phyloP scores from a whole-genome alignment of 2,329 filamentous ascomycete species.

The Colletotrichum sojae region DNA sequence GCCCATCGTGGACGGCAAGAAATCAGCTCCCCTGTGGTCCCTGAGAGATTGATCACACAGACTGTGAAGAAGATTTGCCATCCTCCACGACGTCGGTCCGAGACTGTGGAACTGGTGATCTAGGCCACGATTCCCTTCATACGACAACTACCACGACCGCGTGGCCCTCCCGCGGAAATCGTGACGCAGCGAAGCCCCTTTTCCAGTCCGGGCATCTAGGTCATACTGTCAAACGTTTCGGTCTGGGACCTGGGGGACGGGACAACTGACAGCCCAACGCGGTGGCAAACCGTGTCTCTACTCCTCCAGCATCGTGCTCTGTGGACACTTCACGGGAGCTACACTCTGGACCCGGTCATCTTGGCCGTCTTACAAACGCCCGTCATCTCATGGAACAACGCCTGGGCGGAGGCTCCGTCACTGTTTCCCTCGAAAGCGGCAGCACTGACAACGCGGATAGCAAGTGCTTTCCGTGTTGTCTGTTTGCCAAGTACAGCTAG shows the following conservation, averaged over 20 bases:
- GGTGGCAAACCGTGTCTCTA: constrained; percentile 12
- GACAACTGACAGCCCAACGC: constrained; percentile 1
- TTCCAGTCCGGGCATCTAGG: background rate
- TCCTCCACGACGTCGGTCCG: constrained; percentile 13
- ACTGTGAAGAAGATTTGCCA: background rate
- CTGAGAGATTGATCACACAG: background rate
- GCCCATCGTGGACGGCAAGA: background rate
- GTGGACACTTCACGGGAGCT: constrained; percentile 13
- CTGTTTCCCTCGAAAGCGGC: background rate
- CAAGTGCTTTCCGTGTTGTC: background rate
- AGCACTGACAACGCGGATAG: background rate
- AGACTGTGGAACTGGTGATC: constrained; percentile 22
- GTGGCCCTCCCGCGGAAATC: background rate
- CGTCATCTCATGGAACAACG: background rate
- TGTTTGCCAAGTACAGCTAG: constrained; percentile 7
- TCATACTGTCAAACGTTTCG: constrained; percentile 25
- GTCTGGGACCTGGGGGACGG: too few species aligned
- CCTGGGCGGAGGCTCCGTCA: background rate
- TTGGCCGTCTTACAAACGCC: background rate
- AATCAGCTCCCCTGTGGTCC: background rate
- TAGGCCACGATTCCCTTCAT: background rate
- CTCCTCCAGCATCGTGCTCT: background rate
- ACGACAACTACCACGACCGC: constrained; percentile 5
- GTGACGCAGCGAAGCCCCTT: background rate
- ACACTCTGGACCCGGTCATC: background rate